phyloP scores from a whole-genome alignment of 805 yeast genomes.

The Kodamaea laetipori region DNA sequence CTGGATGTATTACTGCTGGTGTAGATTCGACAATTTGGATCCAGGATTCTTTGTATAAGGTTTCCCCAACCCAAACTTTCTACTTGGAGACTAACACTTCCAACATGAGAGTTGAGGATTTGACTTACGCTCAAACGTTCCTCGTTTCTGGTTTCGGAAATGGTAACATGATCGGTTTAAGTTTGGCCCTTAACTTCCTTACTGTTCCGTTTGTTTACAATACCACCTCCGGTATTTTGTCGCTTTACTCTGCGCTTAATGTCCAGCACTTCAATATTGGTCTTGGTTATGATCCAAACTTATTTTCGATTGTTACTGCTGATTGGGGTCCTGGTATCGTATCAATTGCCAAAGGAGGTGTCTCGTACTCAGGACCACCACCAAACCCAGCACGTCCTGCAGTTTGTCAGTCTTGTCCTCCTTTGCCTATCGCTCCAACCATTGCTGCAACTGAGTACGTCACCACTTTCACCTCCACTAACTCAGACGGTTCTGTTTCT shows the following conservation, averaged over 20 bases:
- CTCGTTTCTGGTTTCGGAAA: constrained; percentile 31
- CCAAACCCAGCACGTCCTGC: constrained; percentile 7
- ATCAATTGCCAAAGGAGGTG: constrained; percentile 12
- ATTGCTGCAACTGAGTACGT: too few species aligned
- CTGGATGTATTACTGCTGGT: constrained; percentile 29
- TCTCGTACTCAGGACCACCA: constrained; percentile 12
- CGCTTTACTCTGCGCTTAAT: constrained; percentile 10
- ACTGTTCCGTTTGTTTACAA: constrained; percentile 7
- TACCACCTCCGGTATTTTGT: constrained; percentile 22
- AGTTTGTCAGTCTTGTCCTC: constrained; percentile 6
- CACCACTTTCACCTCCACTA: too few species aligned
- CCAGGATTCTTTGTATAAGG: constrained; percentile 8
- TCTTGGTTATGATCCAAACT: constrained; percentile 12
- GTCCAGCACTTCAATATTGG: constrained; percentile 16
- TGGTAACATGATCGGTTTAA: constrained; percentile 26
- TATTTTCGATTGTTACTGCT: constrained; percentile 9
- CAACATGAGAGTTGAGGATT: constrained; percentile 17
- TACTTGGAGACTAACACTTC: constrained; percentile 12
- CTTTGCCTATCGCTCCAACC: constrained; percentile 6
- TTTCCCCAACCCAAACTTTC: constrained; percentile 14
- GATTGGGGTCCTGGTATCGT: constrained; percentile 11
- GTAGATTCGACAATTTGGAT: constrained; percentile 13
- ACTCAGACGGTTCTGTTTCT: too few species aligned
- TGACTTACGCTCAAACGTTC: constrained; percentile 20
- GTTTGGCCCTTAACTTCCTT: neutral